A percentile compares a stretch with the other conserved stretches of the same genome.
These are phyloP conservation scores for Euryodendron excelsum DNA, from an alignment of 148 eudicot species.

Conservation along the genomic window DNA sequence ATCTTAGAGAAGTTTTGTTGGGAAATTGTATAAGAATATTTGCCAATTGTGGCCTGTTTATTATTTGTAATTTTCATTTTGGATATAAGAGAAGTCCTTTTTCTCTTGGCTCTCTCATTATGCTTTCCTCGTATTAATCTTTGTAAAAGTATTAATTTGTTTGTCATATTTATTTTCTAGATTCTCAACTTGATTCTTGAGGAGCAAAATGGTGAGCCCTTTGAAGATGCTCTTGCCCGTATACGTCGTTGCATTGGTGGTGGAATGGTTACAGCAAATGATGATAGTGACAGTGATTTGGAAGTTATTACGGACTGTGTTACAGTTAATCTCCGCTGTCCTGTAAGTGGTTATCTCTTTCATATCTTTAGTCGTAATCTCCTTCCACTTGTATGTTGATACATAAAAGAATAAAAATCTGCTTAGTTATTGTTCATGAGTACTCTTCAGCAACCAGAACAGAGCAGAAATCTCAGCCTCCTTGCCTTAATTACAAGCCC, in stretches of 20 bases:
- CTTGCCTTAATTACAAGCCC: too few species aligned
- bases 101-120: slow-evolving; percentile 6
- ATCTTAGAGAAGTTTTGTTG: neutral
- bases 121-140: neutral
- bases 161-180: slow-evolving; percentile 28
- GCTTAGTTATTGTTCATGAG: too few species aligned
- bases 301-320: slow-evolving; percentile 87
- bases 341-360: slow-evolving; percentile 50
- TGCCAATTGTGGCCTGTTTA: too few species aligned
- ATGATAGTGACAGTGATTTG: slow-evolving; percentile 87
- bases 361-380: neutral
- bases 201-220: slow-evolving; percentile 65
- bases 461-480: too few species aligned
- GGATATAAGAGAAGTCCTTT: neutral
- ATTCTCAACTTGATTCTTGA: slow-evolving; percentile 70
- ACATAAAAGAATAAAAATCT: too few species aligned
- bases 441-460: too few species aligned
- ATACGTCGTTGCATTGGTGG: slow-evolving; percentile 94
- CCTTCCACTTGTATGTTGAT: neutral
- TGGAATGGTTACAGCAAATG: slow-evolving; percentile 60
- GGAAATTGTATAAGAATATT: neutral
- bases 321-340: slow-evolving; percentile 86
- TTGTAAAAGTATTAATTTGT: neutral
- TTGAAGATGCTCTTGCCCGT: slow-evolving; percentile 83
- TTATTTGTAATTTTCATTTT: neutral